Conservation (phyloP, 1,284 basidiomycete species). For the Ceratobasidium sp. region DNA sequence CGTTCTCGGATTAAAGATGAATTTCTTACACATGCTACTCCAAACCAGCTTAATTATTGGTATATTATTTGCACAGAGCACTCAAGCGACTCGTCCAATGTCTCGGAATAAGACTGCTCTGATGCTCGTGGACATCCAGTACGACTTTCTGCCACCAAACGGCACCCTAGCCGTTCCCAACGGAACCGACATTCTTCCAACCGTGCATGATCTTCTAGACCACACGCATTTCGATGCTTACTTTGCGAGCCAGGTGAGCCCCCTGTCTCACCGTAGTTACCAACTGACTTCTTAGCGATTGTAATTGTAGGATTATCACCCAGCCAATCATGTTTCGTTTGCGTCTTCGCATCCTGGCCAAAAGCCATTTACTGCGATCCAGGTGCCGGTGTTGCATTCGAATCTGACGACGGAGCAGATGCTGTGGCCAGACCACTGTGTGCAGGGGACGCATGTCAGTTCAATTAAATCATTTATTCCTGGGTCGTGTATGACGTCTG, state of each 20-base stretch:
- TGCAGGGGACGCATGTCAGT: constrained; percentile 54
- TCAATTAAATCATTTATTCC: background rate
- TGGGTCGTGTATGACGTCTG: constrained; percentile 16
- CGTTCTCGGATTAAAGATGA: background rate
- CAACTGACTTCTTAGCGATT: background rate
- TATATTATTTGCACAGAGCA: background rate
- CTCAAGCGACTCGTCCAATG: constrained; percentile 19
- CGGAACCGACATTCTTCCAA: constrained; percentile 60
- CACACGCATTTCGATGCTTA: constrained; percentile 59
- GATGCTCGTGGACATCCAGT: constrained; percentile 68
- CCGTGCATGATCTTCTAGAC: constrained; percentile 60
- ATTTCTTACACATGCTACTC: constrained; percentile 11
- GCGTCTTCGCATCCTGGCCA: constrained; percentile 61
- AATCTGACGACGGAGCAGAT: constrained; percentile 57
- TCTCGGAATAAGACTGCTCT: constrained; percentile 56
- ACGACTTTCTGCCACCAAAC: constrained; percentile 71
- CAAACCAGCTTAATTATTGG: background rate
- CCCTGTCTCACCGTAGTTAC: background rate
- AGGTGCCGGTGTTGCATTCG: constrained; percentile 55
- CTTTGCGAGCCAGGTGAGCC: constrained; percentile 60
- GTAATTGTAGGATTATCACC: constrained; percentile 58
- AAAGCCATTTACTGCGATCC: constrained; percentile 58
- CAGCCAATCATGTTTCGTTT: constrained; percentile 69
- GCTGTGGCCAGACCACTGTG: constrained; percentile 73
- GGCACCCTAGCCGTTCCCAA: constrained; percentile 65